A percentile compares a stretch with the other conserved stretches of the same genome.
These are phyloP conservation scores for Jatropha curcas DNA, from an alignment of 345 rosid species.

Conservation along the genomic window DNA sequence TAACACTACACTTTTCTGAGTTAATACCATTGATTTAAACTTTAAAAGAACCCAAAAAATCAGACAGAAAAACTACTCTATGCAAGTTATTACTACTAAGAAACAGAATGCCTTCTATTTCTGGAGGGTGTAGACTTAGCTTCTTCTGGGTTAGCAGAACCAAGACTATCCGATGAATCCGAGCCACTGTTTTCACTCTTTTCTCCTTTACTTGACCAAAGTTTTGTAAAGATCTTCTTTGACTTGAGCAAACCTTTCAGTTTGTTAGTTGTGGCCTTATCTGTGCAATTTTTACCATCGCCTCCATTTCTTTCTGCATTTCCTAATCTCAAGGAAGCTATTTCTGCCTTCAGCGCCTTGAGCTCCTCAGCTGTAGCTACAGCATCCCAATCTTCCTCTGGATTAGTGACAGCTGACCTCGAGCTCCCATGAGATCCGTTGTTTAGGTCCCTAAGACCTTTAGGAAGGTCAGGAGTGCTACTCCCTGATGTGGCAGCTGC, in stretches of 20 bases:
- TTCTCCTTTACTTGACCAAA: conserved; percentile 56
- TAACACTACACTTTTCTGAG: conserved; percentile 24
- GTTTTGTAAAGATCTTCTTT: conserved; percentile 58
- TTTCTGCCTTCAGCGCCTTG: conserved; percentile 61
- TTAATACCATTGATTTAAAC: conserved; percentile 11
- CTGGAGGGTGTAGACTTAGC: conserved; percentile 64
- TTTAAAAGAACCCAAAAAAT: conserved; percentile 2
- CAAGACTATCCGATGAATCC: conserved; percentile 74
- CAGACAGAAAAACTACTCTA: conserved; percentile 5
- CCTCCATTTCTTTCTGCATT: conserved; percentile 38
- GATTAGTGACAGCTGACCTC: conserved; percentile 60
- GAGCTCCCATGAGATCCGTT: conserved; percentile 62
- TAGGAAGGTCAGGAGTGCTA: conserved; percentile 79
- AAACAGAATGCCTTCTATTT: conserved; percentile 71
- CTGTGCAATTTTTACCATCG: conserved; percentile 35
- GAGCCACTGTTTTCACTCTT: conserved; percentile 68
- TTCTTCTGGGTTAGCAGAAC: conserved; percentile 56
- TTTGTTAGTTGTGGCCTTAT: conserved; percentile 48
- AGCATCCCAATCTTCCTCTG: conserved; percentile 85
- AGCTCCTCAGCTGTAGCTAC: conserved; percentile 75
- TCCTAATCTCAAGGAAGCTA: conserved; percentile 56
- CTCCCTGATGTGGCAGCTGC: conserved; percentile 72
- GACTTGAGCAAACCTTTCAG: conserved; percentile 74
- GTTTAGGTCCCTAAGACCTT: conserved; percentile 51
- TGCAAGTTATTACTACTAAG: conserved; percentile 36